Base-by-base conservation (phyloP, 192 early-diverging fungal species). In the Glomus cerebriforme region DNA sequence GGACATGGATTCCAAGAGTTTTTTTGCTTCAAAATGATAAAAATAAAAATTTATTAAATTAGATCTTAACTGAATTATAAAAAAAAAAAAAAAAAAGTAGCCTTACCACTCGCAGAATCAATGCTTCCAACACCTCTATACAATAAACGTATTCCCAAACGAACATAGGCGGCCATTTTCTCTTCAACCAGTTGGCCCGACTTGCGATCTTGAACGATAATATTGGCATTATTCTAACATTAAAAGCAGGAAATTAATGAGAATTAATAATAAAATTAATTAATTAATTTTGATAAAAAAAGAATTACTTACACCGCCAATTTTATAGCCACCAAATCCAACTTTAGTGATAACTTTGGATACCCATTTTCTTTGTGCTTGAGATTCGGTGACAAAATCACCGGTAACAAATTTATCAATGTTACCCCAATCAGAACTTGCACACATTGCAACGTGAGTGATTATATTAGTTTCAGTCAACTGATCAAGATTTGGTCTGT, bases 131-230 rank as follows among this genome's bases (percentile, higher is more conserved):
- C 86, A 34, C 88, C 90, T 80, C 90, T 90, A 79, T 95, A 95
- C 3, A 95, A 75, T 12, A 95, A 71, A n/a, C 93, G 90, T 81
- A 95, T 94, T 29, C 92, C 94, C 17, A 95, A 83, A 0, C 93
- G 86, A 32, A 96, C 84, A 81, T 93, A 96, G 0, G 90, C 84
- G 27, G 92, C 88, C 84, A 95, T 95, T 64, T 90, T 88, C 80
- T 95, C 94, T 81, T 95, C 93, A 24, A 89, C 70, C 35, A 94
- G 82, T 37, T 87, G 88, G 2, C 93, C 93, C 13, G 89, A 90
- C 39, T 66, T 39, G 17, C 94, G 87, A 70, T 94, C 91, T 80
- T 93, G 89, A 3, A 93, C 90, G 64, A 95, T 90, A 63, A 95
- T 95, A 75, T 93, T 93, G 54, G 92, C 92, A 83, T 89, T 87